Evolutionary conservation across 2,329 filamentous ascomycete genomes (phyloP), one percentile per base, ranked within the genome.

Genomic region (Phialophora chinensis): DNA sequence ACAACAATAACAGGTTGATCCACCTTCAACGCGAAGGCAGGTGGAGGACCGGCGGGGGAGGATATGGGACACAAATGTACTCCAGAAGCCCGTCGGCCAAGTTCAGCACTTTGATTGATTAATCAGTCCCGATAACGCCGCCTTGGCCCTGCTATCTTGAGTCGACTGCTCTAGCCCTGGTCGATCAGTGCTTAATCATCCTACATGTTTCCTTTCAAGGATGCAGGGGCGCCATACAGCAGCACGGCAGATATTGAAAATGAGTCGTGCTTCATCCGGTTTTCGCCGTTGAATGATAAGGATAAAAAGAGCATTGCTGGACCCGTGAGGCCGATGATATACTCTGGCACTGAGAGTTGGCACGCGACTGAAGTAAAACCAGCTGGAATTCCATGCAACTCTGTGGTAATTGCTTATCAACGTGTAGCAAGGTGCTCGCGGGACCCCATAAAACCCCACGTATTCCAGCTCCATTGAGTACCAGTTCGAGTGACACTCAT

Each of bases 51-150:
- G 17, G 20, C 8, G 8, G n/a, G 23, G 20, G 57, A 47, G 29
- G 44, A 20, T 29, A 50, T 5, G 20, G 12, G 38, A 20, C 12
- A 60, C 47, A n/a, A 20, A 50, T 31, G 57, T 42, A 25, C 25
- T 14, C 42, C n/a, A 60, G 57, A 42, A 50, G 17, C 8, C n/a
- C 38, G 14, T n/a, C 14, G 31, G 27, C 31, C 31, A 60, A 29
- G 47, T 33, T n/a, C 27, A 11, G 44, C 17, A 60, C 25, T 50
- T 60, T 11, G 8, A 25, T 33, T 60, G 57, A 50, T 50, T 60
- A 35, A 60, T 35, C 57, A 60, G 57, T 20, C 17, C 42, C 31
- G 57, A 60, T 60, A 60, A 60, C 57, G 14, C 44, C 44, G 38
- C 38, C 33, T 35, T 2, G 5, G 8, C 12, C 23, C 20, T 38